A percentile compares a stretch with the other conserved stretches of the same genome.
Evolutionary conservation across 495 filamentous ascomycete species (phyloP).

Genomic region (Pseudevernia furfuracea): DNA sequence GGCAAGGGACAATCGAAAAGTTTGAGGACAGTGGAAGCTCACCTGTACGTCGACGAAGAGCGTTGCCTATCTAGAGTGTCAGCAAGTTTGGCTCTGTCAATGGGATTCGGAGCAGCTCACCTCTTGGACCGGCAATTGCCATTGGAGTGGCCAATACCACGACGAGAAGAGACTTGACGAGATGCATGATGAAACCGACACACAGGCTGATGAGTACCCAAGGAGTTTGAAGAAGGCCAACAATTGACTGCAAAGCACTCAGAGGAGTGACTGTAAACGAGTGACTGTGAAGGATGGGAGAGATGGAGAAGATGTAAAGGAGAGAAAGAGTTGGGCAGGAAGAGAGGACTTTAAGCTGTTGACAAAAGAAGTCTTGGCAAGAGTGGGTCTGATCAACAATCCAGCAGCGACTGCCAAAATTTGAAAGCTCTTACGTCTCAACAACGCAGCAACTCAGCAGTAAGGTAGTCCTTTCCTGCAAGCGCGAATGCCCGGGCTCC

Average conservation of each 20-base stretch:
- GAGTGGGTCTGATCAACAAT: background rate
- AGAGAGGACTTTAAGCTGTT: background rate
- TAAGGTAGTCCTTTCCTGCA: background rate
- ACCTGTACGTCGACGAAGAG: constrained; percentile 7
- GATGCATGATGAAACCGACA: constrained; percentile 12
- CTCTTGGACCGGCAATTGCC: constrained; percentile 12
- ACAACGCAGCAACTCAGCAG: background rate
- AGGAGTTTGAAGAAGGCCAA: background rate
- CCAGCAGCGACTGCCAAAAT: background rate
- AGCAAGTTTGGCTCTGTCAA: background rate
- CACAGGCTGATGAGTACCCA: background rate
- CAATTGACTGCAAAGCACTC: background rate
- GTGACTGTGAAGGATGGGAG: constrained; percentile 1
- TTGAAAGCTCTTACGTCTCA: background rate
- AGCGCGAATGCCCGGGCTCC: background rate
- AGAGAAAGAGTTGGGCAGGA: background rate
- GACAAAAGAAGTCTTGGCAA: constrained; percentile 1
- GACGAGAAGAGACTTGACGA: constrained; percentile 6
- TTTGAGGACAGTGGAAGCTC: background rate
- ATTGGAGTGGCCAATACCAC: constrained; percentile 5
- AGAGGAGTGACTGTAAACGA: constrained; percentile 12
- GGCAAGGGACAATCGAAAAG: background rate
- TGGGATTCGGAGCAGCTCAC: constrained; percentile 2
- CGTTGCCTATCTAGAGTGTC: background rate
- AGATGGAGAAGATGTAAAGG: constrained; percentile 12